Evolutionary conservation across 371 early-diverging fungal genomes (phyloP).

Genomic region (Mucor velutinosus): DNA sequence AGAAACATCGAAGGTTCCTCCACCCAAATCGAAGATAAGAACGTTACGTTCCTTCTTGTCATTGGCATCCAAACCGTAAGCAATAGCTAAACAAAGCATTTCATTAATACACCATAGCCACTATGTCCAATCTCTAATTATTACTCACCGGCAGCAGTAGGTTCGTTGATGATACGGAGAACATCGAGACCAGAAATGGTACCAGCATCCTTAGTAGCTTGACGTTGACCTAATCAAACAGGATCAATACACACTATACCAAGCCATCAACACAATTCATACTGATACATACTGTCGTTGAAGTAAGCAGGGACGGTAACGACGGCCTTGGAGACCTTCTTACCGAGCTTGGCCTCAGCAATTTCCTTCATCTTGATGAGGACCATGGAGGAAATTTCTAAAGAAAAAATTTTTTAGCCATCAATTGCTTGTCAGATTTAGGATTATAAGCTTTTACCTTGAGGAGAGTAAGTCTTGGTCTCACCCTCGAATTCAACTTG

Average conservation of each 20-base stretch:
- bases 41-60: constrained; percentile 79
- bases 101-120: neutral
- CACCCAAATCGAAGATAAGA: constrained; percentile 95
- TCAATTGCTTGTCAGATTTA: neutral
- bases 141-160: constrained; percentile 79
- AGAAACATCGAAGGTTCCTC: constrained; percentile 97
- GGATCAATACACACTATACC: neutral
- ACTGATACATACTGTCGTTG: constrained; percentile 48
- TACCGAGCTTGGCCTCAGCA: constrained; percentile 86
- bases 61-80: constrained; percentile 88
- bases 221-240: constrained; percentile 78
- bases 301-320: constrained; percentile 95
- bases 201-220: constrained; percentile 87
- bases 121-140: neutral
- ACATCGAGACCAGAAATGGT: constrained; percentile 81
- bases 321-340: constrained; percentile 86
- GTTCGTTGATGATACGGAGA: constrained; percentile 92
- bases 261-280: neutral
- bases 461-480: constrained; percentile 84
- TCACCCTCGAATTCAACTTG: constrained; percentile 81
- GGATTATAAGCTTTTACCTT: constrained; percentile 33
- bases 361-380: constrained; percentile 91
- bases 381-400: constrained; percentile 90
- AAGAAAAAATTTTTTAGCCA: neutral
- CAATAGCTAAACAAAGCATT: constrained; percentile 65